Base-by-base conservation (phyloP, 75 land plant genomes). In the Sequoia sempervirens region DNA sequence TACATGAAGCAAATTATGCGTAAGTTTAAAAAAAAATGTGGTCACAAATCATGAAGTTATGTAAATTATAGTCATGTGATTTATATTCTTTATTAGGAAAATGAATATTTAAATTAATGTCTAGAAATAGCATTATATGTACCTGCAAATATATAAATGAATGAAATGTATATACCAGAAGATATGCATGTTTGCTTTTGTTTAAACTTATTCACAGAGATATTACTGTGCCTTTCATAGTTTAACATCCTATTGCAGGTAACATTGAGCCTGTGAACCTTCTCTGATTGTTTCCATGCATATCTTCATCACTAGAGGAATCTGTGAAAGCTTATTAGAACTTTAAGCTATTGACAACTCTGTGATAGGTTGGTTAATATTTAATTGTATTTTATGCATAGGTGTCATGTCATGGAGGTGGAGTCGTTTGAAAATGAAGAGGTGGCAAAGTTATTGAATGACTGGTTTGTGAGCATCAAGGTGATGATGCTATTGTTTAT, bases 321-420 rank as follows among this genome's bases (percentile, higher is more conserved):
- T 30, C 36, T 61, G 61, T 26, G 26, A 61, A 61, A 61, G 6
- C 53, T 40, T 4, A 56, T 56, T 61, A 61, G n/a, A 26, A 61
- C 28, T 61, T 20, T 23, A 26, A 23, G 28, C 28, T 61, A 61
- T 61, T 61, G n/a, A 61, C n/a, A 61, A 32, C 11, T 32, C 4
- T 70, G 36, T 32, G 36, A 70, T 30, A 70, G 36, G 32, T 9
- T 70, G 0, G 36, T 30, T 30, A 32, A 30, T 14, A 70, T 70
- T 30, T 78, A 41, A 41, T 34, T 52, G 80, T 2, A 8, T 45
- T 37, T 74, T 43, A n/a, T 54, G 23, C 79, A 18, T 30, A 98
- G 99, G 99, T 98, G 99, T 78, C 99, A 98, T 89, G 99, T 98
- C 12, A 98, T 98, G 99, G 99, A 98, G 84, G 98, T 94, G 56